These are phyloP conservation scores for Coccomyxa sp. DNA, from an alignment of 139 green algal genomes.

Conservation along the genomic window DNA sequence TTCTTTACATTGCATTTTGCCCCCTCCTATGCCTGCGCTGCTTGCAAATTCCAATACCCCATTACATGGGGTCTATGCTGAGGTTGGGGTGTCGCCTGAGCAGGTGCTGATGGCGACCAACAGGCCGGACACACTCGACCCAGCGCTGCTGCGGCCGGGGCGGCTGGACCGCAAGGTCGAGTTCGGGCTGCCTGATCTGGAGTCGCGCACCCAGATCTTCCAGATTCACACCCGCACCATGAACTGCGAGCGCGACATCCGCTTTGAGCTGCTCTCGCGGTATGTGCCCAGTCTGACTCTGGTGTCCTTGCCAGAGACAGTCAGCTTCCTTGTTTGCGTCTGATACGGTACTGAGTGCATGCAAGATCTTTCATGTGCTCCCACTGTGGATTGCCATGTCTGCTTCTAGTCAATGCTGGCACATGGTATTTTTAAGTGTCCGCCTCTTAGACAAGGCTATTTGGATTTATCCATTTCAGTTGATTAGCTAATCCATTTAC, in stretches of 20 bases:
- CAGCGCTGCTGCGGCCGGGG: constrained; percentile 90
- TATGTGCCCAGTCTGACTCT: background rate
- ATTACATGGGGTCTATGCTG: background rate
- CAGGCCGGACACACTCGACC: constrained; percentile 96
- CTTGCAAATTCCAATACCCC: background rate
- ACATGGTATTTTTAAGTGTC: too few species aligned
- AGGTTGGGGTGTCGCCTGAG: background rate
- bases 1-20: background rate
- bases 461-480: background rate
- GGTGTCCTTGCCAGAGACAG: background rate
- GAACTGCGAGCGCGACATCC: constrained; percentile 95
- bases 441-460: background rate
- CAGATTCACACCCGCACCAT: constrained; percentile 96
- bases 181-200: constrained; percentile 95
- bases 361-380: background rate
- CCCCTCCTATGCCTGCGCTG: background rate
- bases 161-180: constrained; percentile 96
- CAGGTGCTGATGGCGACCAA: constrained; percentile 94
- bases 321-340: background rate
- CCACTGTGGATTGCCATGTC: background rate
- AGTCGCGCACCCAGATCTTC: constrained; percentile 95
- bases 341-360: background rate
- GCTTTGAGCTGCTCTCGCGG: constrained; percentile 90
- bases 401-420: too few species aligned
- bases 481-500: background rate